These are phyloP conservation scores for Cyclocybe cylindracea DNA, from an alignment of 768 basidiomycete genomes.

Conservation along the genomic window DNA sequence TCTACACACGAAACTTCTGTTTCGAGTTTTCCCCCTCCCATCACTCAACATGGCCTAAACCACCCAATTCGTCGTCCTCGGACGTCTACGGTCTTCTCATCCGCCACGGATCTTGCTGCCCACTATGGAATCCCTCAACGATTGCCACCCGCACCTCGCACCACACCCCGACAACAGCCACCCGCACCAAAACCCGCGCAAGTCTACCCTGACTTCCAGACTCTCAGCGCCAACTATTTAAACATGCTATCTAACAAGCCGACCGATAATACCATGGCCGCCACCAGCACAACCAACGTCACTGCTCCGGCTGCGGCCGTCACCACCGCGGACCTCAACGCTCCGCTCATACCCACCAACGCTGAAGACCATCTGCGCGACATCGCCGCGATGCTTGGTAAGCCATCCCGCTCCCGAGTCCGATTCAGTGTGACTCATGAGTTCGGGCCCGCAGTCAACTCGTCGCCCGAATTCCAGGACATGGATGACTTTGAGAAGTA, in stretches of 20 bases:
- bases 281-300: constrained; percentile 29
- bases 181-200: constrained; percentile 30
- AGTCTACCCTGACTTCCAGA: constrained; percentile 43
- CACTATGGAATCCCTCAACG: constrained; percentile 80
- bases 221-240: constrained; percentile 63
- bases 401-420: constrained; percentile 4
- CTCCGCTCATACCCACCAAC: constrained; percentile 21
- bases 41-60: constrained; percentile 61
- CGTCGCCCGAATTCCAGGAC: constrained; percentile 26
- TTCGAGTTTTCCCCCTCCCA: constrained; percentile 46
- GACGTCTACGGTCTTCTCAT: constrained; percentile 68
- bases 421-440: constrained; percentile 17
- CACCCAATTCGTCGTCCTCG: constrained; percentile 55
- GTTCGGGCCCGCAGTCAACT: constrained; percentile 7
- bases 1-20: constrained; percentile 54
- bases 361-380: constrained; percentile 14
- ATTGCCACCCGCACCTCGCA: constrained; percentile 68
- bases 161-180: constrained; percentile 48
- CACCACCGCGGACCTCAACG: constrained; percentile 21
- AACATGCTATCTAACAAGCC: constrained; percentile 64
- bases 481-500: constrained; percentile 26
- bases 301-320: constrained; percentile 10
- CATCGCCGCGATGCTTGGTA: constrained; percentile 20
- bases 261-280: constrained; percentile 33
- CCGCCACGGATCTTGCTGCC: constrained; percentile 67